Evolutionary conservation across 2,329 filamentous ascomycete species (phyloP).

Genomic region (Botrytis medusae): DNA sequence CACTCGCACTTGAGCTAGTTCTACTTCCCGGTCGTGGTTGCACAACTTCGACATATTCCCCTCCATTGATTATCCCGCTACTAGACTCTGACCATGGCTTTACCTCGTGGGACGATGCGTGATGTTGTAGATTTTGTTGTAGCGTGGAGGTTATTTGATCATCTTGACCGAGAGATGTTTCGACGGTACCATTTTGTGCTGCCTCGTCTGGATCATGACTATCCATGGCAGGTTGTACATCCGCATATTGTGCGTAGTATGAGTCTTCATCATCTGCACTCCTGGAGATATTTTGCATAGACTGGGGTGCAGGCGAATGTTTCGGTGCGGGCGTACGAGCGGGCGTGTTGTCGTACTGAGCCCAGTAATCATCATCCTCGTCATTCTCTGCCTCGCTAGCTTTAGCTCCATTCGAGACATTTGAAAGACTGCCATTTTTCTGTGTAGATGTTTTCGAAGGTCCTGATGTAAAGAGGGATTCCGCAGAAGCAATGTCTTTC

Average conservation of each 20-base stretch:
- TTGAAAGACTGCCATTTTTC: background rate
- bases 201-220: constrained; percentile 77
- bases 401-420: background rate
- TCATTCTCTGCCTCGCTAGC: constrained; percentile 52
- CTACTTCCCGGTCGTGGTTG: constrained; percentile 61
- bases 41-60: constrained; percentile 42
- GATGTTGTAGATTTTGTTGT: constrained; percentile 32
- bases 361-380: constrained; percentile 79
- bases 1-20: constrained; percentile 55
- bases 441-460: constrained; percentile 9
- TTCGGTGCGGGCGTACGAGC: constrained; percentile 62
- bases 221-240: constrained; percentile 78
- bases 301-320: constrained; percentile 58
- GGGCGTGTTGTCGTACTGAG: constrained; percentile 71
- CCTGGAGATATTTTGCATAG: constrained; percentile 11
- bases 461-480: constrained; percentile 50
- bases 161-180: constrained; percentile 49
- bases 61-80: constrained; percentile 29
- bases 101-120: constrained; percentile 15
- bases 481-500: constrained; percentile 58
- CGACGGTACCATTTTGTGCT: constrained; percentile 41
- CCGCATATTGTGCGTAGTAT: constrained; percentile 75
- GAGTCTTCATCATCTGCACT: constrained; percentile 58
- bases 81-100: constrained; percentile 19
- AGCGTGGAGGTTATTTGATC: constrained; percentile 39